Percentiles rank a stretch among this genome's conserved stretches.
phyloP scores from a whole-genome alignment of 1,284 basidiomycete species.

The Puccinia hordei region DNA sequence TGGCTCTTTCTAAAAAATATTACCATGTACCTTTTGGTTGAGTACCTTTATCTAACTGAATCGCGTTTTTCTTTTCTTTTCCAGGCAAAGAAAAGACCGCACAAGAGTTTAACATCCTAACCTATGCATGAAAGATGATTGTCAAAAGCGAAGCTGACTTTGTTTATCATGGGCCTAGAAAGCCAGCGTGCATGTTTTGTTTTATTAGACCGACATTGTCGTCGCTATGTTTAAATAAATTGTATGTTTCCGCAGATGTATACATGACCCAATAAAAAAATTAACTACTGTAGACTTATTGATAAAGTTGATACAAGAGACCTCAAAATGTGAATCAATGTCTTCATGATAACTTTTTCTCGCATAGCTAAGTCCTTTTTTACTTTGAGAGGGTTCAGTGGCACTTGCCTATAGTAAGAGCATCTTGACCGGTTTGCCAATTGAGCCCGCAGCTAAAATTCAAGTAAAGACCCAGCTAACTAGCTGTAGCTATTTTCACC shows the following conservation, averaged over 20 bases:
- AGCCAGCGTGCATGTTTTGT: neutral
- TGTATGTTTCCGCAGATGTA: neutral
- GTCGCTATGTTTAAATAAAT: neutral
- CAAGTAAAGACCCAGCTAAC: too few species aligned
- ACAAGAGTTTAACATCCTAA: slow-evolving; percentile 45
- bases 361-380: too few species aligned
- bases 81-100: slow-evolving; percentile 38
- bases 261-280: too few species aligned
- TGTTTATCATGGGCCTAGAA: neutral
- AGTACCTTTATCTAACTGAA: neutral
- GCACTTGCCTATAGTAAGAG: neutral
- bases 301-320: too few species aligned
- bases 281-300: too few species aligned
- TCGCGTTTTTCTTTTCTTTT: neutral
- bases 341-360: too few species aligned
- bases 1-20: neutral
- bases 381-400: too few species aligned
- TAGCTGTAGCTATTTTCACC: too few species aligned
- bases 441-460: too few species aligned
- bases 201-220: neutral
- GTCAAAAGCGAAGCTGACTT: neutral
- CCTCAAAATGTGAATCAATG: too few species aligned
- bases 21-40: neutral
- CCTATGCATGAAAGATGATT: slow-evolving; percentile 22
- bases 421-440: too few species aligned